A percentile compares a stretch with the other conserved stretches of the same genome.
Conservation (phyloP, 495 filamentous ascomycete species). For the Aeminium ludgeri region DNA sequence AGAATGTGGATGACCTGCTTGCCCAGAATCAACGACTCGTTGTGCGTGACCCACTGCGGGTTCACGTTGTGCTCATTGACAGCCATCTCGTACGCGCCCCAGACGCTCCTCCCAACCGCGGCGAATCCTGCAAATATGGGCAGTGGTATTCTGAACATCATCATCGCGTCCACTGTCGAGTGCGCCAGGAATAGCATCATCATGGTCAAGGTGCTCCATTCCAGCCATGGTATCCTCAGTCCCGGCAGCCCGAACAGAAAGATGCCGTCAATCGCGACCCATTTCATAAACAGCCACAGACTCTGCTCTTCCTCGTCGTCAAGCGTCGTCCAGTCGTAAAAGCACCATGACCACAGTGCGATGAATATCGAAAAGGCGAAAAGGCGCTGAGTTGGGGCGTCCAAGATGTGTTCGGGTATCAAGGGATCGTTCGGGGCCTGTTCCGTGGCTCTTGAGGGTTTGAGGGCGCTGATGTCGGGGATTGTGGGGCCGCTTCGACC, state of each 20-base stretch:
- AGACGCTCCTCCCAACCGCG: slow-evolving; percentile 54
- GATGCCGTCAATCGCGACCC: slow-evolving; percentile 63
- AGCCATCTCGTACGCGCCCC: slow-evolving; percentile 66
- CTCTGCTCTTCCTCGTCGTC: slow-evolving; percentile 62
- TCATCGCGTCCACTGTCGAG: slow-evolving; percentile 52
- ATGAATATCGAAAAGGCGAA: slow-evolving; percentile 67
- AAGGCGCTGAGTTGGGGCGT: slow-evolving; percentile 74
- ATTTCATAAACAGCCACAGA: slow-evolving; percentile 81
- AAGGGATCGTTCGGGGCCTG: slow-evolving; percentile 35
- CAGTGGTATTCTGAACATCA: slow-evolving; percentile 81
- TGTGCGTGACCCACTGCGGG: slow-evolving; percentile 66
- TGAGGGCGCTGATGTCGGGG: slow-evolving; percentile 19
- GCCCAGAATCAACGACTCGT: slow-evolving; percentile 80
- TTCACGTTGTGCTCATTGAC: slow-evolving; percentile 82
- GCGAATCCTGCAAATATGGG: slow-evolving; percentile 51
- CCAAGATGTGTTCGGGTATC: slow-evolving; percentile 57
- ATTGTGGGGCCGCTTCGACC: slow-evolving; percentile 20
- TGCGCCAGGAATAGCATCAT: slow-evolving; percentile 49
- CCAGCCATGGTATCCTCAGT: slow-evolving; percentile 85
- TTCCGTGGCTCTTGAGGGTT: slow-evolving; percentile 1
- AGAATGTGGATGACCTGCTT: slow-evolving; percentile 93
- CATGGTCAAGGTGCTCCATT: slow-evolving; percentile 62
- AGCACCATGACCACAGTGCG: slow-evolving; percentile 54
- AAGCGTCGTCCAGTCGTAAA: slow-evolving; percentile 65
- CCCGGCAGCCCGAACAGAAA: slow-evolving; percentile 74